Conservation (phyloP, 331 rosid species). For the Cucumis variabilis region DNA sequence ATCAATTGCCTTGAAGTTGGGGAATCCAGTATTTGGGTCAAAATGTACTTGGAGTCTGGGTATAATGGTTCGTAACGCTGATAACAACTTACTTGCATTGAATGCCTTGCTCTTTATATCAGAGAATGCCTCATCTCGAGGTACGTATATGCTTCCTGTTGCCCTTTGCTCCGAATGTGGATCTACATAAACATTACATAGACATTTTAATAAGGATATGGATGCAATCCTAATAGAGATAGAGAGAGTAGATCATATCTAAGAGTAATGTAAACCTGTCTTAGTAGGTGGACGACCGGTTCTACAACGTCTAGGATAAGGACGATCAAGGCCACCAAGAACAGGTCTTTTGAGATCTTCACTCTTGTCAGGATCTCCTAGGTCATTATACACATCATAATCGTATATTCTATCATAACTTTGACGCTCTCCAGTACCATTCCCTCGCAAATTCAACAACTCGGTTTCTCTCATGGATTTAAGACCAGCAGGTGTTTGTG, state of each 20-base stretch:
- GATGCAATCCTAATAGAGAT: not conserved
- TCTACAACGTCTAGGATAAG: constrained; percentile 28
- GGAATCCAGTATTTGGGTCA: not conserved
- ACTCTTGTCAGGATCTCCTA: not conserved
- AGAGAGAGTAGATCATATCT: not conserved
- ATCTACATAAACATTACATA: not conserved
- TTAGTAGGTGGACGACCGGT: not conserved
- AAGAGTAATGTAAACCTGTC: not conserved
- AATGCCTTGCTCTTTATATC: not conserved
- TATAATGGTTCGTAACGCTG: not conserved
- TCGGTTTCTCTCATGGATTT: constrained; percentile 13
- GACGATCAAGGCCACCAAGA: not conserved
- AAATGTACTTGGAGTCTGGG: not conserved
- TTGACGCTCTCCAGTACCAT: constrained; percentile 21
- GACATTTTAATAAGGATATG: not conserved
- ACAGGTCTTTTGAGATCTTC: constrained; percentile 11
- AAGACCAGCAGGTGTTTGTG: not conserved
- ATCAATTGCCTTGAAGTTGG: not conserved
- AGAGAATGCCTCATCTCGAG: constrained; percentile 14
- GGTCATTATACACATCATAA: constrained; percentile 15
- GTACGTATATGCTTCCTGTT: not conserved
- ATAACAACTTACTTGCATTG: not conserved
- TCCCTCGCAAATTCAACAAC: not conserved
- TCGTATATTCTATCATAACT: not conserved
- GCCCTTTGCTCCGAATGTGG: not conserved